Evolutionary conservation across 306 rosid species (phyloP).

Genomic region (Boehmeria nivea): DNA sequence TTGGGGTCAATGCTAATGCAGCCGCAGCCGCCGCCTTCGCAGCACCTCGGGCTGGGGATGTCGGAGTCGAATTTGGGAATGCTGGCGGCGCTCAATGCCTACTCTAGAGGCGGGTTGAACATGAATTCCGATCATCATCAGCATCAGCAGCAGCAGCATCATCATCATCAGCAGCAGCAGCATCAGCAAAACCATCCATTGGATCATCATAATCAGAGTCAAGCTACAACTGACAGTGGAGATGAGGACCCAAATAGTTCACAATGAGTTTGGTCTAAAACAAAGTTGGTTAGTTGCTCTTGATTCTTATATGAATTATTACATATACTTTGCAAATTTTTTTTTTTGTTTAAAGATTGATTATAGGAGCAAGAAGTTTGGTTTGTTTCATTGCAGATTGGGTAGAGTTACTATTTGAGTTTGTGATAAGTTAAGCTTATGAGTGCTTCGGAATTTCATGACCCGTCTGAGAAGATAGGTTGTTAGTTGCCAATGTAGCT

Average conservation of each 20-base stretch:
- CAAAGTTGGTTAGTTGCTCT: constrained; percentile 43
- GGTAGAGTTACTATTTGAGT: constrained; percentile 28
- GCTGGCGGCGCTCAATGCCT: constrained; percentile 81
- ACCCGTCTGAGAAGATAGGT: no score
- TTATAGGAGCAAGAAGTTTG: constrained; percentile 35
- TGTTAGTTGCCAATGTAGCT: constrained; percentile 27
- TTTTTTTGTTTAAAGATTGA: constrained; percentile 8
- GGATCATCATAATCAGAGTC: constrained; percentile 29
- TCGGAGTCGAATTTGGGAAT: constrained; percentile 86
- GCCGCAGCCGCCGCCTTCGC: constrained; percentile 59
- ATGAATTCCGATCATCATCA: constrained; percentile 51
- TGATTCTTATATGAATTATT: constrained; percentile 15
- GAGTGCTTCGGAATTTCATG: no score
- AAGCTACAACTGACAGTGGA: constrained; percentile 46
- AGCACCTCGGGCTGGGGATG: constrained; percentile 61
- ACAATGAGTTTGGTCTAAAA: constrained; percentile 42
- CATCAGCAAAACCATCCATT: constrained; percentile 27
- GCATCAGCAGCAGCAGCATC: constrained; percentile 25
- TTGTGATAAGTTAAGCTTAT: no score
- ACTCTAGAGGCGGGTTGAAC: constrained; percentile 58
- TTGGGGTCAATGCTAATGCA: constrained; percentile 75
- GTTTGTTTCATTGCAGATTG: constrained; percentile 42
- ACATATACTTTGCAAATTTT: no score
- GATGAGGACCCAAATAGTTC: constrained; percentile 65
- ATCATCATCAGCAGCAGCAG: constrained; percentile 21